phyloP scores from a whole-genome alignment of 2,329 filamentous ascomycete species.

The Neofusicoccum sp. region DNA sequence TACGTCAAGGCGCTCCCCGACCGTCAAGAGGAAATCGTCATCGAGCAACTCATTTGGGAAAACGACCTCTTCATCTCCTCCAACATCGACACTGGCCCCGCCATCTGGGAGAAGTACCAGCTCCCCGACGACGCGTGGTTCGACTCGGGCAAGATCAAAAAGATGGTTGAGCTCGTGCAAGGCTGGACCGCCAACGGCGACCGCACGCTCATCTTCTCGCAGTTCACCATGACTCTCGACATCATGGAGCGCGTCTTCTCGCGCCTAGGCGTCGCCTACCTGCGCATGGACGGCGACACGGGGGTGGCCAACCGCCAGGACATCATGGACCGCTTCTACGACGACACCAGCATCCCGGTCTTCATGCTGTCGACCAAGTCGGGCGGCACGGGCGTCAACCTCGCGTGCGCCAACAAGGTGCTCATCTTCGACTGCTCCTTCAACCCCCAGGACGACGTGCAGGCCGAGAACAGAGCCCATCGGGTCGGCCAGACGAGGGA shows the following conservation, averaged over 20 bases:
- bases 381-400: constrained; percentile 94
- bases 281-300: constrained; percentile 84
- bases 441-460: constrained; percentile 97
- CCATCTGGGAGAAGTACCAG: constrained; percentile 50
- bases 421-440: constrained; percentile 97
- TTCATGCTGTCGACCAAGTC: constrained; percentile 94
- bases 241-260: constrained; percentile 83
- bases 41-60: constrained; percentile 56
- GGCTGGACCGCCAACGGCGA: constrained; percentile 79
- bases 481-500: constrained; percentile 88
- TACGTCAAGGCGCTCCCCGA: constrained; percentile 69
- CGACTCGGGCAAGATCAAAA: constrained; percentile 82
- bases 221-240: constrained; percentile 90
- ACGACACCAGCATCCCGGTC: constrained; percentile 75
- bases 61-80: constrained; percentile 51
- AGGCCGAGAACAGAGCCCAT: constrained; percentile 95
- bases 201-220: constrained; percentile 86
- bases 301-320: constrained; percentile 81
- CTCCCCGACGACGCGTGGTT: constrained; percentile 66
- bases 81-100: background rate
- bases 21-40: constrained; percentile 51
- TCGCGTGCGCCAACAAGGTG: constrained; percentile 95
- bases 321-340: constrained; percentile 84
- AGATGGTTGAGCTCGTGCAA: constrained; percentile 73
- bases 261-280: constrained; percentile 71